These are phyloP conservation scores for Phytophthora aleatoria DNA, from an alignment of 352 stramenopile species.

Conservation along the genomic window DNA sequence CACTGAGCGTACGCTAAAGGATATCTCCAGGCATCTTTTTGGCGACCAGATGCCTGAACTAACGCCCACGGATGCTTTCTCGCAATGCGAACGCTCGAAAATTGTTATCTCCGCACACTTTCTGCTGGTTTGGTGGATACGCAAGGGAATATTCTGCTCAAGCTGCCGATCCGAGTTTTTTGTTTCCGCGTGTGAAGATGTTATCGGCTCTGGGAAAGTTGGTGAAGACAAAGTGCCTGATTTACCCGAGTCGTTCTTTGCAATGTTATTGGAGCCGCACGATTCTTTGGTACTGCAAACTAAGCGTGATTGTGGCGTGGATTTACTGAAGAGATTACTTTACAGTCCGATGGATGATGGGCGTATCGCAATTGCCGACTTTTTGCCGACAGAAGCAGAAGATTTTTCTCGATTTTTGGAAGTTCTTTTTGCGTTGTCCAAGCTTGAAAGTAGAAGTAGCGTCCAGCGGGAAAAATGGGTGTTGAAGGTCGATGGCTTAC, in stretches of 20 bases:
- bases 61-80: neutral
- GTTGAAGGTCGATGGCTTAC: constrained; percentile 7
- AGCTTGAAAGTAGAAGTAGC: constrained; percentile 35
- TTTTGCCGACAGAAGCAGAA: constrained; percentile 36
- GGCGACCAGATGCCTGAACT: neutral
- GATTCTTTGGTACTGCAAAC: constrained; percentile 24
- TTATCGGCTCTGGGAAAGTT: constrained; percentile 2
- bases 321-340: constrained; percentile 37
- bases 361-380: constrained; percentile 42
- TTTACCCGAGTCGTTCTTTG: constrained; percentile 29
- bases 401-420: constrained; percentile 40
- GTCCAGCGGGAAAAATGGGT: constrained; percentile 18
- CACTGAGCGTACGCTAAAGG: constrained; percentile 27
- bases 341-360: constrained; percentile 42
- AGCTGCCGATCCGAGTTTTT: constrained; percentile 29
- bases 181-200: constrained; percentile 20
- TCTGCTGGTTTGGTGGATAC: constrained; percentile 46
- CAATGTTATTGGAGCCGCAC: constrained; percentile 14
- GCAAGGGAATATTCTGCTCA: constrained; percentile 43
- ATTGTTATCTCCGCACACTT: constrained; percentile 41
- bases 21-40: constrained; percentile 24
- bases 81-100: constrained; percentile 20
- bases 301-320: constrained; percentile 36
- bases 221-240: neutral
- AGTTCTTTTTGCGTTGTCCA: constrained; percentile 39